Base-by-base conservation (phyloP, 164 flowering plant species). In the Malania oleifera region DNA sequence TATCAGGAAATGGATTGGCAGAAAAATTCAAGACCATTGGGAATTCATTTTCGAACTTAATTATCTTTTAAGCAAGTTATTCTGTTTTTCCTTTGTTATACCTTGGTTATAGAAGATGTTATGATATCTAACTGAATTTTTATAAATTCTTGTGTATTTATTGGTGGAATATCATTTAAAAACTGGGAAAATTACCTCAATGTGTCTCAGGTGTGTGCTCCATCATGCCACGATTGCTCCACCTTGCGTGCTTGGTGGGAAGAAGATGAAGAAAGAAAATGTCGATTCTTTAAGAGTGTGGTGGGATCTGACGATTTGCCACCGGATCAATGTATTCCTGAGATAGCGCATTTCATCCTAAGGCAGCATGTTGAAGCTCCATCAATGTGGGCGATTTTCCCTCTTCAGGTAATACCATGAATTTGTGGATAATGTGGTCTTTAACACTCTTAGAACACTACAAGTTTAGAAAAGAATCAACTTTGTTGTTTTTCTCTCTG, bases 201-300 rank as follows among this genome's bases (percentile, higher is more conserved):
- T 20, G 50, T 46, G 50, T 11, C n/a, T 56, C 70, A 89, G 99
- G 99, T 88, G 47, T 90, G 97, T 74, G 97, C 99, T 66, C 96
- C 99, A 43, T 93, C 99, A 56, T 93, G 99, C 64, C 99, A 93
- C 67, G 99, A 93, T 71, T 85, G 92, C 74, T 90, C 99, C 19
- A 87, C 99, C 43, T 54, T 90, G 71, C 96, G 99, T 64, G 99
- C 97, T 61, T 93, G 99, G 99, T 93, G 99, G 99, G 99, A 90
- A 77, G 99, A 93, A 86, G 87, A 88, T 55, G 97, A 86, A 65
- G 99, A 83, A 62, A 80, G 95, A 77, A 81, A 96, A 46, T 69
- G 64, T 19, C 74, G 79, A n/a, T 90, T 73, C 64, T 88, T 77
- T 73, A 76, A 81, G 65, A 60, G 46, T 11, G 75, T 93, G 49